Evolutionary conservation across 2,329 filamentous ascomycete genomes (phyloP), one percentile per base, ranked within the genome.

Genomic region (Alternaria arborescens): DNA sequence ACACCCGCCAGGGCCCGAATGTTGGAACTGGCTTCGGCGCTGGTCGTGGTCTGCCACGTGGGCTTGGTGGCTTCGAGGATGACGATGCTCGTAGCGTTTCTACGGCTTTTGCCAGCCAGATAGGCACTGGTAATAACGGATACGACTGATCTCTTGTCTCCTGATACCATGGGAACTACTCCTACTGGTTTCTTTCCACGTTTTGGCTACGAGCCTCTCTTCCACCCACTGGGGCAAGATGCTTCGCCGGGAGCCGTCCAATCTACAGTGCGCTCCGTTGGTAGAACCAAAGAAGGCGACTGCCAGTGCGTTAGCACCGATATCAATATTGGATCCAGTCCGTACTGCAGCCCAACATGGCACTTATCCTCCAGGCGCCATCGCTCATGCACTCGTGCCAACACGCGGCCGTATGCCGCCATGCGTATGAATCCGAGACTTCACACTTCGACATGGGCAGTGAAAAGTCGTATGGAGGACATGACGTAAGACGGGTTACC

Each of bases 31-130:
- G 77, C n/a, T 79, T 75, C 52, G 75, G 71, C n/a, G 74, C 81
- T 75, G 64, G 82, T 78, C 73, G 81, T 82, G 77, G 74, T 26
- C 55, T 77, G 8, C 75, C 75, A 11, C 60, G 48, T 47, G 72
- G 72, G 61, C 81, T 84, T 52, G 80, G 83, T 62, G 79, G 81
- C 24, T 79, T 82, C 42, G 84, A 90, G 64, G 95, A 99, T 69
- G 95, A 99, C 69, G 95, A 98, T 77, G 93, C 95, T 73, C 93
- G 95, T 81, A 98, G 94, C 80, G 88, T 98, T 73, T 97, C 93
- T 75, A 98, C 95, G 53, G 94, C 94, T 50, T 99, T 98, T 82
- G 94, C 94, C 63, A 97, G 93, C 82, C 95, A 98, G 80, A 89
- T 97, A 69, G 94, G 93, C 57, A 93, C 92, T 55, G 85, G 85